phyloP scores from a whole-genome alignment of 805 yeast species.

The Yamadazyma tumulicola region DNA sequence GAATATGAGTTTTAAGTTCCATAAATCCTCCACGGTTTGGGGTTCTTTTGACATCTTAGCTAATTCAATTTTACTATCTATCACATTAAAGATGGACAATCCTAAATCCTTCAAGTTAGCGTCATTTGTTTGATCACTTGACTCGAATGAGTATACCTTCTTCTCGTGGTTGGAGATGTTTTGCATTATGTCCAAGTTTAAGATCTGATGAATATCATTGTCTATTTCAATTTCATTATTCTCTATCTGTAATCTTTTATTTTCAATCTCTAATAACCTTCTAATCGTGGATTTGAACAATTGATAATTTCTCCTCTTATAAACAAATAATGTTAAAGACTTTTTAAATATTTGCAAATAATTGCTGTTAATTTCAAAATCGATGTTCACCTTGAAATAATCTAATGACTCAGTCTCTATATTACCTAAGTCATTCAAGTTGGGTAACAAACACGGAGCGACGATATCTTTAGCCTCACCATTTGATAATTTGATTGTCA shows the following conservation, averaged over 20 bases:
- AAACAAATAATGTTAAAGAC: conserved; percentile 49
- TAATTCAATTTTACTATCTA: conserved; percentile 57
- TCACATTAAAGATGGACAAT: conserved; percentile 41
- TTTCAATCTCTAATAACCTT: conserved; percentile 33
- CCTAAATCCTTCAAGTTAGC: conserved; percentile 19
- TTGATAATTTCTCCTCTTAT: conserved; percentile 42
- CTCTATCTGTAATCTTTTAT: conserved; percentile 23
- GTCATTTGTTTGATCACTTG: conserved; percentile 10
- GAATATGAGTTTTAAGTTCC: conserved; percentile 62
- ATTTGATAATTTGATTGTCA: conserved; percentile 33
- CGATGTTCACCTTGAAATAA: conserved; percentile 52
- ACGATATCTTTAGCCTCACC: conserved; percentile 30
- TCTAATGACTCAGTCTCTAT: conserved; percentile 47
- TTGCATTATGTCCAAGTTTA: conserved; percentile 21
- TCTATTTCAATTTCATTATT: conserved; percentile 24
- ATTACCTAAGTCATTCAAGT: conserved; percentile 43
- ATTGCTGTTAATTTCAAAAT: conserved; percentile 38
- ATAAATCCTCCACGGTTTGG: conserved; percentile 47
- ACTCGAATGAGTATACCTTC: conserved; percentile 23
- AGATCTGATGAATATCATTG: conserved; percentile 21
- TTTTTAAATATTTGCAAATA: conserved; percentile 42
- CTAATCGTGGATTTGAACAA: conserved; percentile 31
- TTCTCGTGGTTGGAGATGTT: conserved; percentile 25
- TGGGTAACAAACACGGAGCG: conserved; percentile 73
- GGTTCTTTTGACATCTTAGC: conserved; percentile 41